phyloP scores from a whole-genome alignment of 2,329 filamentous ascomycete genomes.

The Pyrenophora seminiperda region DNA sequence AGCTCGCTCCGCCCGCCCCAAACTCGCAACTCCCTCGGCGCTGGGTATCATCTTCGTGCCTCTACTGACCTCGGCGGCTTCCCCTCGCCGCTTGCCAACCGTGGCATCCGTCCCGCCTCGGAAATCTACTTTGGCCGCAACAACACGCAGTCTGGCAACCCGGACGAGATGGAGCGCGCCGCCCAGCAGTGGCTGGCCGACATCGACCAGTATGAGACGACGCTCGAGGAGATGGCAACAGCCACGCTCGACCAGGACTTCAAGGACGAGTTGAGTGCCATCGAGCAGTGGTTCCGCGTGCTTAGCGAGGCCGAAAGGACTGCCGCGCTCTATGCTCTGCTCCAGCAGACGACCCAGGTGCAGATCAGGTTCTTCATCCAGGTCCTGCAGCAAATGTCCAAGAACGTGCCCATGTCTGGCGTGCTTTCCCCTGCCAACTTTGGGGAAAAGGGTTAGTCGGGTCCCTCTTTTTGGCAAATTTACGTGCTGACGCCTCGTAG shows the following conservation, averaged over 20 bases:
- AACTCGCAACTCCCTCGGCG: slow-evolving; percentile 74
- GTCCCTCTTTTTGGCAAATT: not conserved
- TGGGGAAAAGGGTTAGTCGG: slow-evolving; percentile 77
- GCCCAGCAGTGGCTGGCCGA: slow-evolving; percentile 99
- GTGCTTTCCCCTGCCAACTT: slow-evolving; percentile 94
- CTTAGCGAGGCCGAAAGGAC: slow-evolving; percentile 96
- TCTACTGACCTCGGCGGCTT: slow-evolving; percentile 96
- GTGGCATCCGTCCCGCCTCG: slow-evolving; percentile 87
- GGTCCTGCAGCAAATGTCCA: slow-evolving; percentile 98
- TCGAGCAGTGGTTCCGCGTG: slow-evolving; percentile 99
- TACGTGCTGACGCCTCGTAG: slow-evolving; percentile 55
- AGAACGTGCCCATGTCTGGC: slow-evolving; percentile 95
- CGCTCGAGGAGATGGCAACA: slow-evolving; percentile 96
- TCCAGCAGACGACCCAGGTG: slow-evolving; percentile 98
- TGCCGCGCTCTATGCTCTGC: slow-evolving; percentile 88
- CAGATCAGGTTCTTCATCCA: slow-evolving; percentile 99
- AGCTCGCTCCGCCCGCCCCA: slow-evolving; percentile 82
- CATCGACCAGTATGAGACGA: slow-evolving; percentile 99
- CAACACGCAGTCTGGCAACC: slow-evolving; percentile 67
- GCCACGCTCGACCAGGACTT: slow-evolving; percentile 99
- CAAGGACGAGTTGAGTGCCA: slow-evolving; percentile 97
- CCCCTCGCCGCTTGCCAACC: slow-evolving; percentile 70
- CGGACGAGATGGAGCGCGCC: slow-evolving; percentile 90
- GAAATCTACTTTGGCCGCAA: slow-evolving; percentile 86
- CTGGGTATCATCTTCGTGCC: slow-evolving; percentile 84